A percentile compares a stretch with the other conserved stretches of the same genome.
Evolutionary conservation across 345 rosid genomes (phyloP).

Genomic region (Eucalyptus dawsonii): DNA sequence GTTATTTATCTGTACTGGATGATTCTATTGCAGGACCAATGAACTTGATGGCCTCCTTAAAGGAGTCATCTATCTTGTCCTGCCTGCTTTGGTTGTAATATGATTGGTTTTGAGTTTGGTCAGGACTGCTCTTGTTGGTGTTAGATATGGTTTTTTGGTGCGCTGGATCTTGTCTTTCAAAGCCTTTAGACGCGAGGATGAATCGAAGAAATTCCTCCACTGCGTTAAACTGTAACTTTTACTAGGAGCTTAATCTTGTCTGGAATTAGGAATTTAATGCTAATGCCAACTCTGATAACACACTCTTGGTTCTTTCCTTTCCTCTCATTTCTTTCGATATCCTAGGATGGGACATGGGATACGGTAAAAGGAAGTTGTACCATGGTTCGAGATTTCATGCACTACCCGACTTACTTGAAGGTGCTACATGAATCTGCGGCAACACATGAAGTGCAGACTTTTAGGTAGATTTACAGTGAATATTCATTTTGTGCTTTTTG

Average conservation of each 20-base stretch:
- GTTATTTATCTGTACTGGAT: background rate
- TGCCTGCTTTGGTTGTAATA: slow-evolving; percentile 58
- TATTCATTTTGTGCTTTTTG: background rate
- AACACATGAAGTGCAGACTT: slow-evolving; percentile 39
- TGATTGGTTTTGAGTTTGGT: slow-evolving; percentile 71
- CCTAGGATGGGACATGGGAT: slow-evolving; percentile 84
- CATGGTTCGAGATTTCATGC: slow-evolving; percentile 61
- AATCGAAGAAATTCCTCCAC: slow-evolving; percentile 49
- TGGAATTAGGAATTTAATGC: background rate
- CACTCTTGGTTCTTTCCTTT: background rate
- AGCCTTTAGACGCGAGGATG: slow-evolving; percentile 60
- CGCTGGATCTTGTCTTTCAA: slow-evolving; percentile 83
- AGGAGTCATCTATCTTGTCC: slow-evolving; percentile 39
- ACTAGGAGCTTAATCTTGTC: background rate
- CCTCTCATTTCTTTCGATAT: background rate
- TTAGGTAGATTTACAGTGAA: slow-evolving; percentile 27
- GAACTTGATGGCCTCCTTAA: slow-evolving; percentile 51
- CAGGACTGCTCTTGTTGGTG: slow-evolving; percentile 46
- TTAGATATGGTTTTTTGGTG: slow-evolving; percentile 78
- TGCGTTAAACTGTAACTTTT: slow-evolving; percentile 39
- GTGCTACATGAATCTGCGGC: slow-evolving; percentile 45
- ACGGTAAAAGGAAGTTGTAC: slow-evolving; percentile 68
- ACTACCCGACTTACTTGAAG: slow-evolving; percentile 48
- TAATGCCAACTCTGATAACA: background rate
- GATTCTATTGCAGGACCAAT: slow-evolving; percentile 29